Base-by-base conservation (phyloP, 768 basidiomycete species). In the Agrocybe praecox region DNA sequence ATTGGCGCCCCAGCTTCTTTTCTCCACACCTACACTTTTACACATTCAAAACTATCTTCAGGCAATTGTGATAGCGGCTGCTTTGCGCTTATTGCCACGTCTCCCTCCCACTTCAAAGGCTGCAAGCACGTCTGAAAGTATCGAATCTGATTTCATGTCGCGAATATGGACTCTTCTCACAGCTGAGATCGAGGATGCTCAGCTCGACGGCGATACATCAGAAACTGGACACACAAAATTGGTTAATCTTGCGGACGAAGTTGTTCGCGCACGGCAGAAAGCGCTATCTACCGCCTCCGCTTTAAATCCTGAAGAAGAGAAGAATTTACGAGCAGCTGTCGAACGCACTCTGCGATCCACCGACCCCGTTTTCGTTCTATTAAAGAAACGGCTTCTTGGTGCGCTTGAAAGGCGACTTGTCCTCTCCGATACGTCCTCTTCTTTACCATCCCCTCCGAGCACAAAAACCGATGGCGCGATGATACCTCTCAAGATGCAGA, bases 191-290 rank as follows among this genome's bases (percentile, higher is more conserved):
- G 76, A 78, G 56, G 70, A 78, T 1, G 76, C 36, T 11, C 56
- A 62, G 64, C 64, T 70, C 0, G 68, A 71, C 8, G 68, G 71
- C 8, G 51, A 53, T 26, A 18, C 36, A 42, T 45, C 52, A 6
- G 49, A 22, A 46, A 40, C 43, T 2, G 47, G 34, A 26, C 59
- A 56, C 18, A 86, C 85, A 17, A 88, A 86, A 63, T 67, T 90
- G 34, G 66, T 85, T 46, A 85, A 91, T 66, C 80, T 92, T 22
- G 87, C 86, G 0, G 90, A 91, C 64, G 90, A 92, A 65, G 84
- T 91, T 45, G 67, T 90, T 26, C 84, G 80, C 21, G 83, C 82
- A 6, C 79, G 79, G 26, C 70, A 72, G 24, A 65, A 71, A 18
- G 57, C 46, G 36, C 46, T 43, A 22, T 46, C 45, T 9, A 36